Percentiles rank a stretch among this genome's conserved stretches.
These are phyloP conservation scores for Venturia aucupariae DNA, from an alignment of 2,329 filamentous ascomycete genomes.

Conservation along the genomic window DNA sequence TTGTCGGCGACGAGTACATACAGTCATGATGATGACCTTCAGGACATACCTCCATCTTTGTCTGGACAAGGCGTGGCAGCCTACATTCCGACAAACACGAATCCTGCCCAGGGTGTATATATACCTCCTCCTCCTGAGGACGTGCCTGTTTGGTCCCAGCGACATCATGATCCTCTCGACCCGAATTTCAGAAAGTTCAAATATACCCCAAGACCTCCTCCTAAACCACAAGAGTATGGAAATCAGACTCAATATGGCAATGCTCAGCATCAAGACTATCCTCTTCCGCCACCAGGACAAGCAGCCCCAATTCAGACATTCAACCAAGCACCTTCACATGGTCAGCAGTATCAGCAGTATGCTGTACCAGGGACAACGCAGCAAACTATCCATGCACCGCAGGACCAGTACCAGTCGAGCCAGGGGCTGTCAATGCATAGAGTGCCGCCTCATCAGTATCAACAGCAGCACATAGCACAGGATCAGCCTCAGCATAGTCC, in stretches of 20 bases:
- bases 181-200: conserved; percentile 25
- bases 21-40: conserved; percentile 22
- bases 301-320: not conserved
- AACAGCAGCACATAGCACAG: conserved; percentile 1
- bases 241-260: not conserved
- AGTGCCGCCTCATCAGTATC: not conserved
- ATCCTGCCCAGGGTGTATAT: conserved; percentile 28
- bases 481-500: not conserved
- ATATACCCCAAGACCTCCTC: conserved; percentile 21
- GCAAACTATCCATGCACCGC: not conserved
- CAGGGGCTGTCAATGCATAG: not conserved
- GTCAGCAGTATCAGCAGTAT: conserved; percentile 1
- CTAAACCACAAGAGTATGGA: conserved; percentile 5
- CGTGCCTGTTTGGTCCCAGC: conserved; percentile 27
- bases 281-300: not conserved
- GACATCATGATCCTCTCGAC: conserved; percentile 25
- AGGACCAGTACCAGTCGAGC: not conserved
- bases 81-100: conserved; percentile 27
- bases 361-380: not conserved
- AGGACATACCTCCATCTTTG: conserved; percentile 23
- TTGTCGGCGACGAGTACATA: conserved; percentile 15
- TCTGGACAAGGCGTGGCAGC: conserved; percentile 26
- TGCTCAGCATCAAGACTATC: conserved; percentile 3
- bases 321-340: not conserved
- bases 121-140: conserved; percentile 25